Base-by-base conservation (phyloP, 2,329 filamentous ascomycete species). In the Xylaria hypoxylon region DNA sequence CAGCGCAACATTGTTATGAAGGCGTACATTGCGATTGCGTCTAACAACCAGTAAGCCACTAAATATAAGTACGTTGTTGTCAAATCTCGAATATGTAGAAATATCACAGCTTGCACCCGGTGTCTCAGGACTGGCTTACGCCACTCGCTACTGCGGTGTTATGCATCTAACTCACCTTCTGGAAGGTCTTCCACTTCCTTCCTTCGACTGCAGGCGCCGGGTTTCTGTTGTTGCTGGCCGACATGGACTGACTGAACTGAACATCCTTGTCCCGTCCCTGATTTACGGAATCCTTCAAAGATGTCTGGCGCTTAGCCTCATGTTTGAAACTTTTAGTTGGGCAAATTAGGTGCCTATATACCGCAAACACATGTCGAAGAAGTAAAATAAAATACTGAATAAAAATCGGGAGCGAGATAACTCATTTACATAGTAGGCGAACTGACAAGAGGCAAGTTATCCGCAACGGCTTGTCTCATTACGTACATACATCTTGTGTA, bases 151-250 rank as follows among this genome's bases (percentile, higher is more conserved):
- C 28, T 52, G 48, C 17, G 10, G 48, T 22, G 35, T 40, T 56
- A 58, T 62, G 51, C 60, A 33, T 35, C 44, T 47, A 6, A n/a
- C 28, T 5, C 33, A 31, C 4, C 47, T 59, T 64, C 56, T 64
- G 42, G 62, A 64, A 64, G 62, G 50, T 22, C 11, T 59, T 64
- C 42, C n/a, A n/a, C n/a, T 33, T 50, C 42, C 56, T 55, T 64
- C 56, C 56, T 64, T 60, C 44, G 8, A 19, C 40, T 53, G 47
- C 40, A 59, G 40, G 24, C 17, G n/a, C 44, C 24, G 8, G 22
- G 44, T 15, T 31, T 44, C 47, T 22, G 35, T 15, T 38, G 28
- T 15, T 15, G 35, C 15, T 38, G 35, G 35, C 35, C 10, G 40
- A 53, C 53, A 38, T 28, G 62, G 22, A 42, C 55, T 28, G 47